Evolutionary conservation across 306 rosid genomes (phyloP), one percentile per base, ranked within the genome.

Genomic region (Cicer pinnatifidum): DNA sequence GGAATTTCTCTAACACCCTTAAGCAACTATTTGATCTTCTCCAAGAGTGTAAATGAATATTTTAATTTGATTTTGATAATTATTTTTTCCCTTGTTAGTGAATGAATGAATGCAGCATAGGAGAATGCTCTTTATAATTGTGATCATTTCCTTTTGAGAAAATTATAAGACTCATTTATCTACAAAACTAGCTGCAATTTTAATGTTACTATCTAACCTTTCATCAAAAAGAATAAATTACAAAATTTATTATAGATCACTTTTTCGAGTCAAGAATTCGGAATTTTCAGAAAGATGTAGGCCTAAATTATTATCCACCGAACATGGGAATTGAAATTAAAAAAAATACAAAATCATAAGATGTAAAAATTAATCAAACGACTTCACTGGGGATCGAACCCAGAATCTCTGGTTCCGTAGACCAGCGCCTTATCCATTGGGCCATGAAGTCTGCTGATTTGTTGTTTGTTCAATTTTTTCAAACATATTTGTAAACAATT

Each of bases 341-440:
- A 0, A 23, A 23, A 23, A 23, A 23, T 1, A 23, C 0, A 23
- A 2, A 23, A 28, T 28, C 3, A 28, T 28, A 3, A 28, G 5
- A 28, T 28, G 5, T 28, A 28, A 3, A 28, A 28, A 3, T 28
- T 3, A 17, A 10, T 0, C 0, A 1, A 3, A 1, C 88, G 86
- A 85, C 88, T 85, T 77, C 81, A 80, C 86, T 79, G 82, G 88
- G 98, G 95, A 92, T 90, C 92, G 89, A 92, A 90, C 96, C 95
- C 92, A 86, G 95, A 92, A 84, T 90, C 92, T 90, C 95, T 90
- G 90, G 91, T 89, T 93, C 76, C 93, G 93, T 90, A 90, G 97
- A 89, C 93, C 93, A 89, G 93, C 98, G 86, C 93, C 97, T 89
- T 90, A 90, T 93, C 98, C 96, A 90, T 90, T 89, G 84, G 87